Conservation (phyloP, 768 basidiomycete species). For the Cyclocybe cylindracea region DNA sequence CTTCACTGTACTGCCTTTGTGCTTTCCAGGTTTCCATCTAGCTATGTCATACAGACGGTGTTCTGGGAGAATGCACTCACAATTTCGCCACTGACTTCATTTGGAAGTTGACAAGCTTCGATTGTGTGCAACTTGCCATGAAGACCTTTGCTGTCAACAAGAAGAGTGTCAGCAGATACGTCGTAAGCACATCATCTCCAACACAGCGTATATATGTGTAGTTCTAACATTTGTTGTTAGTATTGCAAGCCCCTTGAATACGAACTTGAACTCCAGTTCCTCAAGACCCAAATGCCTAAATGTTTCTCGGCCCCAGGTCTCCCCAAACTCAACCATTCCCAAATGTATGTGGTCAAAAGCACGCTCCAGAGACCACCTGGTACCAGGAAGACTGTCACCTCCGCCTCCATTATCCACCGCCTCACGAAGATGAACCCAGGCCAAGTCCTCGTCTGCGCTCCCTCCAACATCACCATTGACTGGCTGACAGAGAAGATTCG, state of each 20-base stretch:
- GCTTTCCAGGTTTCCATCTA: too few species aligned
- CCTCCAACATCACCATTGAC: slow-evolving; percentile 98
- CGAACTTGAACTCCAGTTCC: slow-evolving; percentile 91
- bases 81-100: slow-evolving; percentile 98
- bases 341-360: slow-evolving; percentile 99
- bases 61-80: slow-evolving; percentile 91
- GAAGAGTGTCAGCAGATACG: slow-evolving; percentile 98
- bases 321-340: slow-evolving; percentile 98
- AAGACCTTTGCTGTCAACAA: slow-evolving; percentile 99
- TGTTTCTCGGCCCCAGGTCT: slow-evolving; percentile 96
- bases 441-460: slow-evolving; percentile 97
- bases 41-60: slow-evolving; percentile 85
- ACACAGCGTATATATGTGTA: not conserved
- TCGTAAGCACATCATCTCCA: slow-evolving; percentile 56
- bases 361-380: slow-evolving; percentile 98
- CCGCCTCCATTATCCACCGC: slow-evolving; percentile 97
- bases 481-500: slow-evolving; percentile 99
- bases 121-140: slow-evolving; percentile 99
- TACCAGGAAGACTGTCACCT: slow-evolving; percentile 98
- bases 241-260: slow-evolving; percentile 99
- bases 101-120: slow-evolving; percentile 99
- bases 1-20: too few species aligned
- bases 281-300: slow-evolving; percentile 93
- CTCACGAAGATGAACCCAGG: slow-evolving; percentile 99
- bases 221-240: slow-evolving; percentile 37